phyloP scores from a whole-genome alignment of 2,329 filamentous ascomycete species.

The Colletotrichum zoysiae region DNA sequence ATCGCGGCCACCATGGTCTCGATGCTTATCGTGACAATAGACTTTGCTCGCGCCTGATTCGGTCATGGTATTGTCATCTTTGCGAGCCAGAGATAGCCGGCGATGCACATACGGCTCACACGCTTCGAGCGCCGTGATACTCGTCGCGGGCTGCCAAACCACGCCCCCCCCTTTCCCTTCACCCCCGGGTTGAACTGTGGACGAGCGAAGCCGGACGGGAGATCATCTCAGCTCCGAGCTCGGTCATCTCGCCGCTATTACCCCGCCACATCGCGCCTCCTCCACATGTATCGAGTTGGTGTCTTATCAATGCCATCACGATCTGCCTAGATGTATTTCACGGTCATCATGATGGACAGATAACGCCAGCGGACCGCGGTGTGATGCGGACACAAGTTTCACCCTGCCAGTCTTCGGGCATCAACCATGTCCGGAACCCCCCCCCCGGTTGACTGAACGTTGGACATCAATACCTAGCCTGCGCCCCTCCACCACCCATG shows the following conservation, averaged over 20 bases:
- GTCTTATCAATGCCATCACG: constrained; percentile 9
- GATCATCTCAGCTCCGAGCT: constrained; percentile 4
- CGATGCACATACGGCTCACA: not conserved
- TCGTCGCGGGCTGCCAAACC: not conserved
- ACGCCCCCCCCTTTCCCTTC: not conserved
- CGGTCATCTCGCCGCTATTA: constrained; percentile 1
- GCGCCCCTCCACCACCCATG: not conserved
- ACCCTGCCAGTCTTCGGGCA: not conserved
- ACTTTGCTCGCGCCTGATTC: constrained; percentile 25
- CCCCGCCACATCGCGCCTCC: not conserved
- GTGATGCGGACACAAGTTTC: not conserved
- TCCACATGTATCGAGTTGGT: not conserved
- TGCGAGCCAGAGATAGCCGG: constrained; percentile 19
- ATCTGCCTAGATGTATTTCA: not conserved
- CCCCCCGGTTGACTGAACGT: not conserved
- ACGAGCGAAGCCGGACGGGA: constrained; percentile 9
- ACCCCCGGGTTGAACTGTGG: not conserved
- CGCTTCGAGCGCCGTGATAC: not conserved
- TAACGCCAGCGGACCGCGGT: not conserved
- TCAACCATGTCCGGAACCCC: not conserved
- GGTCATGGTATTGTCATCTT: constrained; percentile 14
- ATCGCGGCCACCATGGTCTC: not conserved
- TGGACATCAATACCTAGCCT: not conserved
- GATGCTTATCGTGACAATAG: constrained; percentile 26
- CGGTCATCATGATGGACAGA: constrained; percentile 2